Evolutionary conservation across 768 basidiomycete genomes (phyloP).

Genomic region (Boletus vermiculosoides): DNA sequence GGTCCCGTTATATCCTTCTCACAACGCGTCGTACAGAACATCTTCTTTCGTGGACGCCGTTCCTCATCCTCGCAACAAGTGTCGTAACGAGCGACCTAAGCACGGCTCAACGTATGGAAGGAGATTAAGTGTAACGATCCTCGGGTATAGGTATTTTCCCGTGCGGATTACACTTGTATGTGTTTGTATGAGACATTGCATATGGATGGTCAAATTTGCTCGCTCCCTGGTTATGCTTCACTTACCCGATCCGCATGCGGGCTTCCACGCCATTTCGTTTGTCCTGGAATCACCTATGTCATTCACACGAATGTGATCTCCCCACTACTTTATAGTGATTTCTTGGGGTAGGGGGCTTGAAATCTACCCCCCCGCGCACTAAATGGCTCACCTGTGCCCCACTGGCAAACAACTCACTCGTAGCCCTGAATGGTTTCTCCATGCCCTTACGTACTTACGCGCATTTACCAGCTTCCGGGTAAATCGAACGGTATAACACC

Average conservation of each 20-base stretch:
- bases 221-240: neutral
- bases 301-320: neutral
- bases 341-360: neutral
- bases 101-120: conserved; percentile 66
- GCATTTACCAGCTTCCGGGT: too few relatives aligned
- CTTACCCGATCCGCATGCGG: neutral
- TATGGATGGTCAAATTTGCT: conserved; percentile 7
- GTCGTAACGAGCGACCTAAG: conserved; percentile 74
- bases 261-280: neutral
- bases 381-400: too few relatives aligned
- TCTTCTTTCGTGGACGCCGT: conserved; percentile 49
- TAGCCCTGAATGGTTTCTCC: too few relatives aligned
- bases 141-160: conserved; percentile 11
- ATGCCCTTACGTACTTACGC: too few relatives aligned
- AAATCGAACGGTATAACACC: too few relatives aligned
- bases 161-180: conserved; percentile 6
- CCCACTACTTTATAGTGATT: neutral
- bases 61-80: conserved; percentile 68
- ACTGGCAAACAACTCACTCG: too few relatives aligned
- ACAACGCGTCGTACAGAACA: conserved; percentile 20
- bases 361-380: neutral
- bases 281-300: neutral
- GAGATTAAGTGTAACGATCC: conserved; percentile 23
- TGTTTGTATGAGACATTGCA: conserved; percentile 17
- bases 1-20: conserved; percentile 6